A percentile compares a stretch with the other conserved stretches of the same genome.
phyloP scores from a whole-genome alignment of 805 yeast species.

The Metschnikowia amazonensis region DNA sequence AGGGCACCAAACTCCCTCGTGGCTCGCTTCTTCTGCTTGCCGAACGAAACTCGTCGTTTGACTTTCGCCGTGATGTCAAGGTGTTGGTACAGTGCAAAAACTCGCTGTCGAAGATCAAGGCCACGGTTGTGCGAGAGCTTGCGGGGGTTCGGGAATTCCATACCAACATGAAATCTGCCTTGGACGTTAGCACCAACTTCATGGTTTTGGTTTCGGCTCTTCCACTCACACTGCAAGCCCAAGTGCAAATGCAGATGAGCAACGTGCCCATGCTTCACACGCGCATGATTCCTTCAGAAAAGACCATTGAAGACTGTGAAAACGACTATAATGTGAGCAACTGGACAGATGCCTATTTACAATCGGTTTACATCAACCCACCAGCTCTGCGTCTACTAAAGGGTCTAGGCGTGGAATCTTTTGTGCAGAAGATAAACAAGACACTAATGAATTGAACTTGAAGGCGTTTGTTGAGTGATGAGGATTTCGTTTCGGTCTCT shows the following conservation, averaged over 20 bases:
- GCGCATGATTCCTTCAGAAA: slow-evolving; percentile 33
- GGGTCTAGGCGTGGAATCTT: slow-evolving; percentile 28
- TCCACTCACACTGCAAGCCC: slow-evolving; percentile 46
- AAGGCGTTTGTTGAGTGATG: too few relatives aligned
- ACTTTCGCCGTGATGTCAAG: slow-evolving; percentile 29
- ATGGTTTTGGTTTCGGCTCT: slow-evolving; percentile 47
- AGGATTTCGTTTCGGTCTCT: too few relatives aligned
- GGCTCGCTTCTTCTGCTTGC: slow-evolving; percentile 10
- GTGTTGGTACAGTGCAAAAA: slow-evolving; percentile 57
- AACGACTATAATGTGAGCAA: slow-evolving; percentile 29
- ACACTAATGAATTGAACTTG: not conserved
- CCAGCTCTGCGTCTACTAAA: slow-evolving; percentile 31
- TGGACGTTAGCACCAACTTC: slow-evolving; percentile 22
- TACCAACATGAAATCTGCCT: slow-evolving; percentile 18
- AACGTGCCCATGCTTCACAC: slow-evolving; percentile 44
- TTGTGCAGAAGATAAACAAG: slow-evolving; percentile 1
- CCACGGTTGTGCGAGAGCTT: slow-evolving; percentile 49
- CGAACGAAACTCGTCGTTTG: slow-evolving; percentile 6
- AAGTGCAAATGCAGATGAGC: slow-evolving; percentile 42
- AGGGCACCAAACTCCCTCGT: not conserved
- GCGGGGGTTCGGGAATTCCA: slow-evolving; percentile 47
- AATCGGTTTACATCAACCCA: slow-evolving; percentile 36
- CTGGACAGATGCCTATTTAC: slow-evolving; percentile 38
- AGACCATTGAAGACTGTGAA: slow-evolving; percentile 9
- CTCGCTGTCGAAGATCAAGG: slow-evolving; percentile 40